phyloP scores from a whole-genome alignment of 352 stramenopile species.

The Globisporangium camurandrum region DNA sequence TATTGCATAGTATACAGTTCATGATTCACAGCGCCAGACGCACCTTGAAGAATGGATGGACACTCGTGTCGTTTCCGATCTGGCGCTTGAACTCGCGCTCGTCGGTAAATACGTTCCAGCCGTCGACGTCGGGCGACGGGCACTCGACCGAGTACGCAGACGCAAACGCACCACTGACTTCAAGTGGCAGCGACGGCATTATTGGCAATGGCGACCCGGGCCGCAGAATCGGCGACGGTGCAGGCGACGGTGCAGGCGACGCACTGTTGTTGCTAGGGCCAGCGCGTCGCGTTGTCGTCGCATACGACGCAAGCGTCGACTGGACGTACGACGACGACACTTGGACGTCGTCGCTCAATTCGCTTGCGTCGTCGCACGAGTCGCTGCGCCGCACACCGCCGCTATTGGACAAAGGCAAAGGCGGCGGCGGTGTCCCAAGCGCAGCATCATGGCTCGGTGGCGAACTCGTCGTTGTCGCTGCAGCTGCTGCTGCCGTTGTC shows the following conservation, averaged over 20 bases:
- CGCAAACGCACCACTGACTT: constrained; percentile 61
- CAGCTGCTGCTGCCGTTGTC: neutral
- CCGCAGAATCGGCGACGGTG: constrained; percentile 32
- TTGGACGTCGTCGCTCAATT: constrained; percentile 1
- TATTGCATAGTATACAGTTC: too few species aligned
- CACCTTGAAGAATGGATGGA: constrained; percentile 69
- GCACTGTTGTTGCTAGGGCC: too few species aligned
- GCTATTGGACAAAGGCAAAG: too few species aligned
- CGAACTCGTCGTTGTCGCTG: neutral
- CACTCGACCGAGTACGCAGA: constrained; percentile 49
- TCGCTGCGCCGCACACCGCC: neutral
- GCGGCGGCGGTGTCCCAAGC: too few species aligned
- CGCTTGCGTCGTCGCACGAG: constrained; percentile 1
- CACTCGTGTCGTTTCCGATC: constrained; percentile 47
- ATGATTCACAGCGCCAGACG: too few species aligned
- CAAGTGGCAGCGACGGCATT: constrained; percentile 22
- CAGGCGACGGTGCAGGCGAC: too few species aligned
- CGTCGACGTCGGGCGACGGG: constrained; percentile 39
- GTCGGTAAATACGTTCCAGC: constrained; percentile 72
- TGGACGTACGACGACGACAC: neutral
- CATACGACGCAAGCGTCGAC: neutral
- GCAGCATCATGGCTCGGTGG: neutral
- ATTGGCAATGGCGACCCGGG: constrained; percentile 18
- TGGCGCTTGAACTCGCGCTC: constrained; percentile 74
- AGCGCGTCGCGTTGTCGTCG: constrained; percentile 2